Percentiles rank a stretch among this genome's conserved stretches.
These are phyloP conservation scores for Alopecurus myosuroides DNA, from an alignment of 176 grass and related monocot species.

Conservation along the genomic window DNA sequence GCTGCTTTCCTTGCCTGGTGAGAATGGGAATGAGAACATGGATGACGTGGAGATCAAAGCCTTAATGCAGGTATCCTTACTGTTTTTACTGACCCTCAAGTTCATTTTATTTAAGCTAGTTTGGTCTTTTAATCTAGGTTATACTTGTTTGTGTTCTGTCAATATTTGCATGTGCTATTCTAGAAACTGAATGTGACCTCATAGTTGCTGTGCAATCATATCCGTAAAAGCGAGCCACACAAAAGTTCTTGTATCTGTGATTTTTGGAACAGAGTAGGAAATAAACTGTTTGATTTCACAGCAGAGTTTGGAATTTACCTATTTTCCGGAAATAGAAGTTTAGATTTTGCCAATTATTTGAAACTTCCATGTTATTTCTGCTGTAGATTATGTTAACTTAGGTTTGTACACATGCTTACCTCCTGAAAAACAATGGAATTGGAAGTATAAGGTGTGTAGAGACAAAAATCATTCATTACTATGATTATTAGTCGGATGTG, in stretches of 20 bases:
- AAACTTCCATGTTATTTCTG: not conserved
- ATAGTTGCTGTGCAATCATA: not conserved
- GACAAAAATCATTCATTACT: not conserved
- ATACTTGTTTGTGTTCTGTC: not conserved
- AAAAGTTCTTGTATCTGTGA: not conserved
- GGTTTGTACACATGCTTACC: not conserved
- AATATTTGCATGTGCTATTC: not conserved
- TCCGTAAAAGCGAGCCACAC: not conserved
- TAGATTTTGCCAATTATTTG: not conserved
- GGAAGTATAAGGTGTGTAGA: not conserved
- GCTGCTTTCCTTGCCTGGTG: constrained; percentile 69
- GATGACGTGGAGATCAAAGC: constrained; percentile 92
- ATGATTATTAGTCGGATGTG: not conserved
- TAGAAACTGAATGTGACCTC: not conserved
- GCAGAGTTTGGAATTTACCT: not conserved
- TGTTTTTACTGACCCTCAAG: not conserved
- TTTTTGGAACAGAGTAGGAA: not conserved
- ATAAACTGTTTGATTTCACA: not conserved
- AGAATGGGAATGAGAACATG: constrained; percentile 73
- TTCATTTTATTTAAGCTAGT: constrained; percentile 28
- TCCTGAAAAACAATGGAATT: not conserved
- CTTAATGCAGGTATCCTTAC: constrained; percentile 70
- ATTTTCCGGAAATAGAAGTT: not conserved
- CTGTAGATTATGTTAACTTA: not conserved
- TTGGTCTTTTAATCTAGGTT: not conserved